Conservation (phyloP, 805 yeast genomes). For the Saccharomycopsis capsularis region DNA sequence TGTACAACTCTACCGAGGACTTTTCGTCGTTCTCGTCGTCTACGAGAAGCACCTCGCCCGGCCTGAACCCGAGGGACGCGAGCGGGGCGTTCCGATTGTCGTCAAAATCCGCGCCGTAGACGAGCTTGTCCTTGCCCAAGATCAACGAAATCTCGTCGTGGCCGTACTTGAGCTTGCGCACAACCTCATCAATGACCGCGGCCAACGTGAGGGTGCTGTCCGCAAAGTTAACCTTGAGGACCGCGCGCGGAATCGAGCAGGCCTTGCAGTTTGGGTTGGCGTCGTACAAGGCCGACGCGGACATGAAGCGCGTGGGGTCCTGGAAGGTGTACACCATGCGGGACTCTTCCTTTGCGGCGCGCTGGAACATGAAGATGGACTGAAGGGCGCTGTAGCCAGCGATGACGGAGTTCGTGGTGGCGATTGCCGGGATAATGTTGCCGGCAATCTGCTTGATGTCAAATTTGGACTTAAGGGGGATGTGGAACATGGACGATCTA, state of each 20-base stretch:
- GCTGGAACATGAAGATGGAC: constrained; percentile 41
- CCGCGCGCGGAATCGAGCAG: constrained; percentile 50
- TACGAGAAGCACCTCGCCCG: constrained; percentile 60
- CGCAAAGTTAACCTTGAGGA: constrained; percentile 33
- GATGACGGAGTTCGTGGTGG: constrained; percentile 93
- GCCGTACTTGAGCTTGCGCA: constrained; percentile 45
- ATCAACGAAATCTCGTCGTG: constrained; percentile 46
- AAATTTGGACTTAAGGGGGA: constrained; percentile 68
- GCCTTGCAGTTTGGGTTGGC: constrained; percentile 72
- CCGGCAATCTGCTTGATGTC: constrained; percentile 95
- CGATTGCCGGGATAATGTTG: constrained; percentile 96
- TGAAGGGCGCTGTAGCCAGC: constrained; percentile 82
- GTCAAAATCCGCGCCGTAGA: constrained; percentile 84
- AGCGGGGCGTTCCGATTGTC: constrained; percentile 55
- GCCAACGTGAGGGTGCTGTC: constrained; percentile 33
- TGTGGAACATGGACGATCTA: constrained; percentile 62
- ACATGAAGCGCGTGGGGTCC: constrained; percentile 55
- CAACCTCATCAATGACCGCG: constrained; percentile 46
- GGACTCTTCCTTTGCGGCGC: constrained; percentile 31
- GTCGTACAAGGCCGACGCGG: constrained; percentile 50
- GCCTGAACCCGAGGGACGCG: constrained; percentile 43
- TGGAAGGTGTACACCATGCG: constrained; percentile 47
- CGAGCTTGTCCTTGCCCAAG: constrained; percentile 49
- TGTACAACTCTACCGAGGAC: constrained; percentile 57
- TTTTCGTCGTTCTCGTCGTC: constrained; percentile 73